These are phyloP conservation scores for Calonectria fujianensis DNA, from an alignment of 2,329 filamentous ascomycete species.

Conservation along the genomic window DNA sequence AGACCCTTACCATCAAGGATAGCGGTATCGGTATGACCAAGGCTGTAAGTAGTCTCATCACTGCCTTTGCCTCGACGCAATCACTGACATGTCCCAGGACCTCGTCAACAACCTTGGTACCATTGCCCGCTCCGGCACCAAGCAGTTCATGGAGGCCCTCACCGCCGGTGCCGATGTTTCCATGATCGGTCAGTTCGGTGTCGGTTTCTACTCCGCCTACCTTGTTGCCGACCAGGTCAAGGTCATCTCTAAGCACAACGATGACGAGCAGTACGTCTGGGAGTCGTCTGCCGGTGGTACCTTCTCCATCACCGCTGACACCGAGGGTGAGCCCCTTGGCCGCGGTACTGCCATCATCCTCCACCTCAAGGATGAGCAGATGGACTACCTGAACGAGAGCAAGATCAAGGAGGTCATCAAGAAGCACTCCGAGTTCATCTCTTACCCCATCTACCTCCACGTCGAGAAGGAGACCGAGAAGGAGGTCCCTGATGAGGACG, in stretches of 20 bases:
- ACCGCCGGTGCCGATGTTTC: constrained; percentile 99
- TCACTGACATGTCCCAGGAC: constrained; percentile 73
- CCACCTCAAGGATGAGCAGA: constrained; percentile 99
- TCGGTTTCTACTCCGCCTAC: constrained; percentile 99
- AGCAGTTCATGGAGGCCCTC: constrained; percentile 99
- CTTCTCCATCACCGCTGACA: constrained; percentile 94
- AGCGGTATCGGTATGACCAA: constrained; percentile 99
- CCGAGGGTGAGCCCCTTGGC: constrained; percentile 91
- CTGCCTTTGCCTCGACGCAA: not conserved
- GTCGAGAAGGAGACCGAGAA: constrained; percentile 99
- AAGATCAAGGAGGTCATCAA: constrained; percentile 99
- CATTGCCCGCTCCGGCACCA: constrained; percentile 98
- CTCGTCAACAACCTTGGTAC: constrained; percentile 99
- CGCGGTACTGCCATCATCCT: constrained; percentile 99
- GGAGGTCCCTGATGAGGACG: constrained; percentile 97
- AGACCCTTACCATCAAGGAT: constrained; percentile 98
- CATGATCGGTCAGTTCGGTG: constrained; percentile 99
- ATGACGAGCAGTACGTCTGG: constrained; percentile 99
- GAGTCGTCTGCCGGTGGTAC: constrained; percentile 98
- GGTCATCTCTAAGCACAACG: constrained; percentile 98
- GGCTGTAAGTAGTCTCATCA: constrained; percentile 82
- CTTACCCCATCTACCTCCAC: constrained; percentile 99
- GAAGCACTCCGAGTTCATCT: constrained; percentile 99
- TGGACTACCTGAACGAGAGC: constrained; percentile 97
- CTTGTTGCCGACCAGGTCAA: constrained; percentile 97